Base-by-base conservation (phyloP, 176 grass and related monocot genomes). In the Carex cristatella region DNA sequence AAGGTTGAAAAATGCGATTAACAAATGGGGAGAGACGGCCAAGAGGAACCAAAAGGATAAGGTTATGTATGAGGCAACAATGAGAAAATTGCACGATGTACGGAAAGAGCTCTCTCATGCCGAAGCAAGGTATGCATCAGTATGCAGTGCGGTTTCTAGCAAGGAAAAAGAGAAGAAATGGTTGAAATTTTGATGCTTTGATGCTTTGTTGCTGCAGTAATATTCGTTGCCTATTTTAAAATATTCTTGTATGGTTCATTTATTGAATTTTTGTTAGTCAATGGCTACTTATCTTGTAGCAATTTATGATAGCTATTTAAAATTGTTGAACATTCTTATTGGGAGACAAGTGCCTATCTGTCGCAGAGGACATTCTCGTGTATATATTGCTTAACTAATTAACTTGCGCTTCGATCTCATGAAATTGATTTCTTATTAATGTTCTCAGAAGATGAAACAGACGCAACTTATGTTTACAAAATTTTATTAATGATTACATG, bases 91-190 rank as follows among this genome's bases (percentile, higher is more conserved):
- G 80, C 83, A 87, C 9, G 88, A 98, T 60, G 92, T 87, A 2
- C 79, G 83, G 7, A 98, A 87, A 46, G 93, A 86, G 14, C 89
- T 98, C 0, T 79, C 68, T 18, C 80, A 90, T 68, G 92, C 91
- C 9, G 93, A 98, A 85, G 85, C 88, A 31, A 89, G 90, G n/a
- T 92, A 90, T 44, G 83, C 89, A 55, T 90, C 89, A 14, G 95
- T 84, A 44, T 90, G 81, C 4, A 93, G 37, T 42, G 92, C 89
- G 0, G 88, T 98, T 70, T 15, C 81, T 42, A 93, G 83, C 11
- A 98, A 94, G 80, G 95, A 98, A 61, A 94, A 90, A 84, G 92
- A 94, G 88, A 98, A 98, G 64, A 98, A 89, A 77, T 98, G 95
- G 95, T 82, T 94, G 46, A 94, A 98, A 86, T 98, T 98, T 76